These are phyloP conservation scores for Lactarius hengduanensis DNA, from an alignment of 768 basidiomycete genomes.

Conservation along the genomic window DNA sequence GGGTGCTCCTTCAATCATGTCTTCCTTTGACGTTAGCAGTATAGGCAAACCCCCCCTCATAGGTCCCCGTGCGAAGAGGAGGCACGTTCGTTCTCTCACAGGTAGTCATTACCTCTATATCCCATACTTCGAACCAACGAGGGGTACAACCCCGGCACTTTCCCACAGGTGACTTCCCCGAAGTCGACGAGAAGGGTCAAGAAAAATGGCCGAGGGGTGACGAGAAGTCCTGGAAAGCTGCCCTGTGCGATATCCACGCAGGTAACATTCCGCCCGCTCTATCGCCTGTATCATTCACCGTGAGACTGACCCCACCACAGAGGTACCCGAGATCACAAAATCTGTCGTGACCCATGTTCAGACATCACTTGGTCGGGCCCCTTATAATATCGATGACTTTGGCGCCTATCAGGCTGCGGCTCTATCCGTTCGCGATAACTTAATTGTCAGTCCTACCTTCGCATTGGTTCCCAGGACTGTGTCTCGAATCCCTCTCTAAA, in stretches of 20 bases:
- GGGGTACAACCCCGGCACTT: background rate
- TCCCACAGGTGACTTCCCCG: constrained; percentile 70
- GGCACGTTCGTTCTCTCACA: constrained; percentile 42
- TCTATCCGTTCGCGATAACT: constrained; percentile 81
- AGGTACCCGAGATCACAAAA: constrained; percentile 60
- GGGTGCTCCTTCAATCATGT: constrained; percentile 15
- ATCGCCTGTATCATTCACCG: constrained; percentile 8
- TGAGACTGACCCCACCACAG: constrained; percentile 38
- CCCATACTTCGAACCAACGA: background rate
- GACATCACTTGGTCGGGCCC: constrained; percentile 86
- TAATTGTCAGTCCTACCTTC: constrained; percentile 55
- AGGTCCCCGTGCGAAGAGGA: constrained; percentile 16
- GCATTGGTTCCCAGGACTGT: constrained; percentile 2
- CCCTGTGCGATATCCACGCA: constrained; percentile 54
- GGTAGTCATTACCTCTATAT: constrained; percentile 38
- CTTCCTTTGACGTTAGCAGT: constrained; percentile 12
- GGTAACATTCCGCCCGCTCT: constrained; percentile 40
- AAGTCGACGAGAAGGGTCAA: constrained; percentile 70
- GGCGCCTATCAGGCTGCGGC: constrained; percentile 94
- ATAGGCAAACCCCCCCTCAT: constrained; percentile 22
- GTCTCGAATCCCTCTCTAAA: constrained; percentile 1
- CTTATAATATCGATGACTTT: constrained; percentile 82
- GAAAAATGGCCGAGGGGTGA: constrained; percentile 87
- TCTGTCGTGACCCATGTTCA: constrained; percentile 83
- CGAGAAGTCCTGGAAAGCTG: constrained; percentile 69